phyloP scores from a whole-genome alignment of 208 protist genomes.

The Crithidia brevicula region DNA sequence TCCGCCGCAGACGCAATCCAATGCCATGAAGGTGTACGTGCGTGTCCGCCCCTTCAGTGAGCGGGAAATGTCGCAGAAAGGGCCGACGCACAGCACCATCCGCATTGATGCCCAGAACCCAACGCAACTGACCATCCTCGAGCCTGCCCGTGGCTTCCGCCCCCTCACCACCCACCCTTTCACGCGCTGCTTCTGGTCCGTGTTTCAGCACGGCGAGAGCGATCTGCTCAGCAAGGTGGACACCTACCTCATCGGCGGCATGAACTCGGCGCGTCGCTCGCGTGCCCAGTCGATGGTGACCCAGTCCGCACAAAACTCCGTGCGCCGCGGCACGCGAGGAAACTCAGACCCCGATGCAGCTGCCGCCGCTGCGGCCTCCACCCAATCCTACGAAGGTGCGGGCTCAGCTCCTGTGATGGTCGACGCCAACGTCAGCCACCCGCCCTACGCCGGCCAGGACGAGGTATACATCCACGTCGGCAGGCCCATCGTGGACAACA shows the following conservation, averaged over 20 bases:
- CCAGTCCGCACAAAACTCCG: slow-evolving; percentile 7
- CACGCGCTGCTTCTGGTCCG: slow-evolving; percentile 84
- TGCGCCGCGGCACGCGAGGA: slow-evolving; percentile 15
- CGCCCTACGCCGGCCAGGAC: slow-evolving; percentile 73
- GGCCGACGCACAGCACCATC: slow-evolving; percentile 61
- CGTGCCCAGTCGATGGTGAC: slow-evolving; percentile 34
- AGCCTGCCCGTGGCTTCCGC: slow-evolving; percentile 62
- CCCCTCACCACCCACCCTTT: slow-evolving; percentile 72
- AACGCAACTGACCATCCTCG: slow-evolving; percentile 65
- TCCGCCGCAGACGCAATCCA: slow-evolving; percentile 35
- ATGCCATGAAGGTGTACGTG: slow-evolving; percentile 88
- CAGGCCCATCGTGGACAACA: slow-evolving; percentile 73
- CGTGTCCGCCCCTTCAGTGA: slow-evolving; percentile 87
- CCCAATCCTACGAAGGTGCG: slow-evolving; percentile 17
- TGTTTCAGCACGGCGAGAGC: slow-evolving; percentile 41
- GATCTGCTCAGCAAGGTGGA: slow-evolving; percentile 44
- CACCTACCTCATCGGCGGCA: slow-evolving; percentile 46
- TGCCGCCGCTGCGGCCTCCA: neutral
- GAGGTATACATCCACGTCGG: slow-evolving; percentile 81
- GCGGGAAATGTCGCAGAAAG: slow-evolving; percentile 62
- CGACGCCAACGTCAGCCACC: slow-evolving; percentile 54
- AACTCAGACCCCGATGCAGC: neutral
- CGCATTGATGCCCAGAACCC: slow-evolving; percentile 80
- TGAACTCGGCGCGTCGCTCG: slow-evolving; percentile 46
- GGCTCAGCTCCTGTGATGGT: slow-evolving; percentile 64